These are phyloP conservation scores for Torulaspora pretoriensis DNA, from an alignment of 1,139 yeast genomes.

Conservation along the genomic window DNA sequence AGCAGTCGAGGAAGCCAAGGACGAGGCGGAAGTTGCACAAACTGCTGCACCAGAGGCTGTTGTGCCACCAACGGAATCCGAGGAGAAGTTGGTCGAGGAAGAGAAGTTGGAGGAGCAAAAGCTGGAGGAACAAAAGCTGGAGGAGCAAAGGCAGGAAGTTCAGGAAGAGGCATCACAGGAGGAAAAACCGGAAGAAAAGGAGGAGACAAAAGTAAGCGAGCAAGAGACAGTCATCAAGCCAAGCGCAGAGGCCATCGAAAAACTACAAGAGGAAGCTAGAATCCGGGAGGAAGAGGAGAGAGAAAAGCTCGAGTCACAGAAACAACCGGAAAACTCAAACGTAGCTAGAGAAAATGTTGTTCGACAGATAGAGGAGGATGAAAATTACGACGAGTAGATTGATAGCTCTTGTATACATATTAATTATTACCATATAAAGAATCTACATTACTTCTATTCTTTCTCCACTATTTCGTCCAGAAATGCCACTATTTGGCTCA, in stretches of 20 bases:
- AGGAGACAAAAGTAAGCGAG: conserved; percentile 7
- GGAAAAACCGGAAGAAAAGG: conserved; percentile 1
- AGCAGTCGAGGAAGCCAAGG: too few species aligned
- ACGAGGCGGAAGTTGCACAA: neutral
- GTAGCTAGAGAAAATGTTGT: conserved; percentile 56
- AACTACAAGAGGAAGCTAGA: conserved; percentile 43
- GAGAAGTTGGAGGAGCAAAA: neutral
- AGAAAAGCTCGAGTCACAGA: conserved; percentile 23
- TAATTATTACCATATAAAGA: neutral
- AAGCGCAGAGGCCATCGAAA: conserved; percentile 41
- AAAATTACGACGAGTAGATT: conserved; percentile 68
- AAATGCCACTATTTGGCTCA: conserved; percentile 56
- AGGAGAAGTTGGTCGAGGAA: neutral
- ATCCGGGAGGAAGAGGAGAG: conserved; percentile 39
- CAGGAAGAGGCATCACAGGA: neutral
- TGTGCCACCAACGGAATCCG: neutral
- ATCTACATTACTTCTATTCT: conserved; percentile 17
- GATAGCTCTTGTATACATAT: neutral
- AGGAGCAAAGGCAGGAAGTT: conserved; percentile 3
- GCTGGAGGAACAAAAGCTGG: too few species aligned
- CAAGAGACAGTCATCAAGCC: conserved; percentile 40
- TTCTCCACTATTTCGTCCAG: conserved; percentile 46
- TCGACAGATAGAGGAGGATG: conserved; percentile 77
- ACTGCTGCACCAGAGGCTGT: neutral
- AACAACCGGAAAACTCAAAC: conserved; percentile 35